Conservation (phyloP, 805 yeast genomes). For the Ogataea polymorpha region DNA sequence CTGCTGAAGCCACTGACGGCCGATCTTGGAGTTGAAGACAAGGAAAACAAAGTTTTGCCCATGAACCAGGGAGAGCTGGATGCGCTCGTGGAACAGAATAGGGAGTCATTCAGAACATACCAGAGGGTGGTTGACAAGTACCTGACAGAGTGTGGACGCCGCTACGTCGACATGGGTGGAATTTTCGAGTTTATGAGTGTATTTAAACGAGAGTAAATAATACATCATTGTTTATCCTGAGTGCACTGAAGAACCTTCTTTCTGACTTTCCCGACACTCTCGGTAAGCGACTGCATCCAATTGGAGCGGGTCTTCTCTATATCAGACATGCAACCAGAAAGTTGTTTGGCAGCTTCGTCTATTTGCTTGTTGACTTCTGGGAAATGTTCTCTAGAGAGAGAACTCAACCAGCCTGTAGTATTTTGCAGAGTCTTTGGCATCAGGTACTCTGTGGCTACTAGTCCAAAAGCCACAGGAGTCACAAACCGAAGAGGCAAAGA, state of each 20-base stretch:
- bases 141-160: conserved; percentile 76
- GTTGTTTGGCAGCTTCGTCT: conserved; percentile 7
- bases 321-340: conserved; percentile 2
- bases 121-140: conserved; percentile 67
- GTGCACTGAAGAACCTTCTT: conserved; percentile 6
- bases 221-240: conserved; percentile 4
- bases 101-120: conserved; percentile 53
- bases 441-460: conserved; percentile 39
- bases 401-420: conserved; percentile 26
- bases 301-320: conserved; percentile 3
- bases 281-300: conserved; percentile 1
- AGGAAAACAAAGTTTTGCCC: conserved; percentile 22
- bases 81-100: conserved; percentile 78
- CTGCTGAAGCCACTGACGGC: conserved; percentile 52
- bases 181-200: conserved; percentile 48
- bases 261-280: conserved; percentile 8
- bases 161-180: conserved; percentile 80
- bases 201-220: conserved; percentile 13
- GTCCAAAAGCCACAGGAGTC: conserved; percentile 50
- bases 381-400: conserved; percentile 33
- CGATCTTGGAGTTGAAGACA: conserved; percentile 8
- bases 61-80: conserved; percentile 53
- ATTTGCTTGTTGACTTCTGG: conserved; percentile 36
- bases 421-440: conserved; percentile 50
- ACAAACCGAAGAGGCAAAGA: conserved; percentile 48